Percentiles rank a stretch among this genome's conserved stretches.
Evolutionary conservation across 129 eudicot species (phyloP).

Genomic region (Centaurea solstitialis): DNA sequence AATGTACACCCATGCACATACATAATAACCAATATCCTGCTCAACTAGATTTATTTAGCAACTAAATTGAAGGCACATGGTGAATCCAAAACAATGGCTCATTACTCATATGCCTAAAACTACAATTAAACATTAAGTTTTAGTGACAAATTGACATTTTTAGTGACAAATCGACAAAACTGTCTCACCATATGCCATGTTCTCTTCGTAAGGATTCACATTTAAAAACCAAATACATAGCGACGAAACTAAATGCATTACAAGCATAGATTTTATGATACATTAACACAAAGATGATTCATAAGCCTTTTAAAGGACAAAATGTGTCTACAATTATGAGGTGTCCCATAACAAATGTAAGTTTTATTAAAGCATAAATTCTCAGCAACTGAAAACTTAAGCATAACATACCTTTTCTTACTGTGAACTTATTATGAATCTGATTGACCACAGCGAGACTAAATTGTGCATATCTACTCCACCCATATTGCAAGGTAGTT

Average conservation of each 20-base stretch:
- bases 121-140: background rate
- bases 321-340: slow-evolving; percentile 10
- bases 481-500: slow-evolving; percentile 73
- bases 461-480: slow-evolving; percentile 93
- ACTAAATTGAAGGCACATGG: background rate
- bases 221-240: background rate
- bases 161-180: background rate
- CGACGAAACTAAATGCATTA: background rate
- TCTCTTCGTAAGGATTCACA: background rate
- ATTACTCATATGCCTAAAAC: background rate
- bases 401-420: slow-evolving; percentile 66
- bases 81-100: background rate
- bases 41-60: background rate
- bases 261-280: background rate
- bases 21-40: background rate
- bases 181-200: background rate
- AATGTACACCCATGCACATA: background rate
- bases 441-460: slow-evolving; percentile 91
- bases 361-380: slow-evolving; percentile 2
- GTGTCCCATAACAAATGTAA: background rate
- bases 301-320: background rate
- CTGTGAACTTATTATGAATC: slow-evolving; percentile 50
- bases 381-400: background rate
- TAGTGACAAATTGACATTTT: background rate
- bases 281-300: background rate